Evolutionary conservation across 768 basidiomycete species (phyloP), one percentile per base, ranked within the genome.

Genomic region (Russula griseocarnosa): DNA sequence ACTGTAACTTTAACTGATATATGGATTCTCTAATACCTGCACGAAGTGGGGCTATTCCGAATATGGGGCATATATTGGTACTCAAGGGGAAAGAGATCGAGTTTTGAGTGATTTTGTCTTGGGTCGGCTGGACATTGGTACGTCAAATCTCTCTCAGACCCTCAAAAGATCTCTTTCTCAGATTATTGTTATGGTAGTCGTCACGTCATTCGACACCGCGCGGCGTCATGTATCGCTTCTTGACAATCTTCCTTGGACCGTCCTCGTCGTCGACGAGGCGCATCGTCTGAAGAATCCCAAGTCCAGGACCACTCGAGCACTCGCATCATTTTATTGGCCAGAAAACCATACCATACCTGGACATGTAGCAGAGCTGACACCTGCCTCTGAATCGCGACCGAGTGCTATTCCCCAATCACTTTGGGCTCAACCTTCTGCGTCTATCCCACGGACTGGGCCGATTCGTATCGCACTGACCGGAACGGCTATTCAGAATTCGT

Each of bases 21-120:
- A 26, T 58, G 20, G 52, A 55, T 24, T 11, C 18, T 0, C 28
- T 42, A 20, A 68, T 30, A 58, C 54, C 54, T 40, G 36, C 55
- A 2, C 6, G 22, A 65, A 95, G 91, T 98, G 96, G 96, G 91
- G 92, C 0, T 95, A 94, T 73, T 95, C 98, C 67, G 92, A 95
- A 74, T 86, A 90, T 46, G 90, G 86, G 1, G 73, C 86, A 55
- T 94, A 89, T 70, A 82, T 78, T 20, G 86, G 86, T 0, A 70
- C 69, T 0, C 79, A 71, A 0, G 77, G 82, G 51, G 79, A 84
- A 32, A 83, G 88, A 56, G 78, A 78, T 28, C 75, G 78, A 0
- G 81, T 89, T 0, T 74, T 93, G 0, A 77, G 77, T 0, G 84
- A 90, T 58, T 98, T 98, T 74, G 83, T 82, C 67, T 75, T 88